Evolutionary conservation across 2,329 filamentous ascomycete species (phyloP), one percentile per base, ranked within the genome.

Genomic region (Arthrobotrys megalospora): DNA sequence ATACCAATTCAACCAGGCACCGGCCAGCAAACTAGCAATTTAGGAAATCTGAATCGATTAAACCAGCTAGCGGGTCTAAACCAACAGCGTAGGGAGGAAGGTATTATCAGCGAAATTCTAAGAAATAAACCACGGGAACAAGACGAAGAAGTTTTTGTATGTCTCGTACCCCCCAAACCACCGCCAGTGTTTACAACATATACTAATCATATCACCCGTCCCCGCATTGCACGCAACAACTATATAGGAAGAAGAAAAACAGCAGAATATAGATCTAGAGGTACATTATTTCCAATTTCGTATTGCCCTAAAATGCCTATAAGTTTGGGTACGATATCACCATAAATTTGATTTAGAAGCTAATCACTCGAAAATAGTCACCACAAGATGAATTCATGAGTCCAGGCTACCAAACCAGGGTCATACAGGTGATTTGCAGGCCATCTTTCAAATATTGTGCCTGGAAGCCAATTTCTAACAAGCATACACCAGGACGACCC

Each of bases 161-260:
- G 55, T 43, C 16, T 58, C 10, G 8, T 52, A 14, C 19, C 45
- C 6, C 24, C 12, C 36, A 8, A 21, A 24, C 19, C 55, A 58
- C 6, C 4, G 1, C 28, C 21, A 12, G n/a, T n/a, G n/a, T 45
- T 12, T 21, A 3, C 28, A 2, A 21, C 6, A 58, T 1, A 19
- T 58, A 2, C 36, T 60, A n/a, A 60, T 7, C 32, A 24, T 41
- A 58, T 24, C 16, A 58, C 1, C 21, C 32, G 7, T n/a, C 38
- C 19, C 38, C 3, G 11, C 28, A n/a, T 38, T 28, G 2, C 12
- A 16, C 14, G 1, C n/a, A 3, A 45, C 7, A 2, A 60, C 12
- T 4, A 28, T 21, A 60, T 43, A 60, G 55, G 55, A 60, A 60
- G 55, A 60, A 28, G 8, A 28, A 28, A 60, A 60, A 12, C 1